These are phyloP conservation scores for Rhododendron mucronatum DNA, from an alignment of 148 eudicot species.

Conservation along the genomic window DNA sequence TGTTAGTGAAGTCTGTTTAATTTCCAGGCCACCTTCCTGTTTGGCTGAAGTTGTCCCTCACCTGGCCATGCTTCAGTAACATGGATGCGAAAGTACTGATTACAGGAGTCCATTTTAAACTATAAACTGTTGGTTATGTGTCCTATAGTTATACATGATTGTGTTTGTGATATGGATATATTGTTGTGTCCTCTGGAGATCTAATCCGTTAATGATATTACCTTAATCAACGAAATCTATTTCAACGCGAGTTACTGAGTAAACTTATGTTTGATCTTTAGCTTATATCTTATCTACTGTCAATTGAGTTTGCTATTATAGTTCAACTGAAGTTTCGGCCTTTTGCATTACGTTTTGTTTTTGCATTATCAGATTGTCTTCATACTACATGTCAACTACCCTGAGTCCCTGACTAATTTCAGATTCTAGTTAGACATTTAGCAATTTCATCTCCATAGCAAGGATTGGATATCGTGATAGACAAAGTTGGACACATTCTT, in stretches of 20 bases:
- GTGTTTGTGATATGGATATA: not conserved
- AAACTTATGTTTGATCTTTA: not conserved
- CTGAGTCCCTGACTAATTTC: not conserved
- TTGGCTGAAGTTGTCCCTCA: not conserved
- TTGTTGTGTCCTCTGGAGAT: not conserved
- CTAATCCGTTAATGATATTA: not conserved
- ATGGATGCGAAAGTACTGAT: not conserved
- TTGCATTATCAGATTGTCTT: not conserved
- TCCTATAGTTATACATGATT: not conserved
- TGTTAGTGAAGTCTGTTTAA: not conserved
- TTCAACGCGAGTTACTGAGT: not conserved
- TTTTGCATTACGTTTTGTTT: not conserved
- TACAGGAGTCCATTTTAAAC: not conserved
- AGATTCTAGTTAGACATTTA: not conserved
- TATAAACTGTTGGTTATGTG: not conserved
- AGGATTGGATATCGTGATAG: not conserved
- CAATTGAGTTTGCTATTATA: not conserved
- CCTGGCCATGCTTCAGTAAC: not conserved
- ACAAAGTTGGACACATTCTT: not conserved
- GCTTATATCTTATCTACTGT: not conserved
- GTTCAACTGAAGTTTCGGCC: not conserved
- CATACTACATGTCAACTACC: not conserved
- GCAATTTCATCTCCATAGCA: not conserved
- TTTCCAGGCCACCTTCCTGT: not conserved
- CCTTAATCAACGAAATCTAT: not conserved